These are phyloP conservation scores for Kuraishia ogatae DNA, from an alignment of 805 yeast genomes.

Conservation along the genomic window DNA sequence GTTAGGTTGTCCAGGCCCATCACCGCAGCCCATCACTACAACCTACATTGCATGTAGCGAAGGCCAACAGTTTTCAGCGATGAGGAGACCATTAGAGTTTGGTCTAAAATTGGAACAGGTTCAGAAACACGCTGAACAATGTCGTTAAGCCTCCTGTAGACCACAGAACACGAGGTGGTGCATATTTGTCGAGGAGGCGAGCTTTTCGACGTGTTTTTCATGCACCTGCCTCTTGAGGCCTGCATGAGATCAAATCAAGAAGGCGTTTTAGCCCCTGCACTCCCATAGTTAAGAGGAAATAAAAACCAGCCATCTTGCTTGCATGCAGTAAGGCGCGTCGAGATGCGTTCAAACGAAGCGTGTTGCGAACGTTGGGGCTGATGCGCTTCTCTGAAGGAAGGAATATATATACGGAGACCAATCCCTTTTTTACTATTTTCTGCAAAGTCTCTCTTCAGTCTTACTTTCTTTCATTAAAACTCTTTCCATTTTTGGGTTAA, in stretches of 20 bases:
- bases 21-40: neutral
- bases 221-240: neutral
- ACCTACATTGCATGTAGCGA: neutral
- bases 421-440: neutral
- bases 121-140: neutral
- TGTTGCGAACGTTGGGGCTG: neutral
- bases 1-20: neutral
- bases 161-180: neutral
- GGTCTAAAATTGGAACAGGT: neutral
- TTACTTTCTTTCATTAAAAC: neutral
- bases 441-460: neutral
- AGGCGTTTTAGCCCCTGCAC: neutral
- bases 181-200: neutral
- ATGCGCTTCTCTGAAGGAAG: neutral
- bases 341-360: neutral
- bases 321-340: neutral
- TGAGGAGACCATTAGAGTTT: neutral
- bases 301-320: neutral
- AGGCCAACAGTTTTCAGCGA: neutral
- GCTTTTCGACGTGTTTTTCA: neutral
- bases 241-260: neutral
- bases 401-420: neutral
- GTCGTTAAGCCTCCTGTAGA: neutral
- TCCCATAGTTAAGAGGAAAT: neutral
- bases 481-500: neutral